Conservation (phyloP, 2,329 filamentous ascomycete genomes). For the Fusarium sp. region DNA sequence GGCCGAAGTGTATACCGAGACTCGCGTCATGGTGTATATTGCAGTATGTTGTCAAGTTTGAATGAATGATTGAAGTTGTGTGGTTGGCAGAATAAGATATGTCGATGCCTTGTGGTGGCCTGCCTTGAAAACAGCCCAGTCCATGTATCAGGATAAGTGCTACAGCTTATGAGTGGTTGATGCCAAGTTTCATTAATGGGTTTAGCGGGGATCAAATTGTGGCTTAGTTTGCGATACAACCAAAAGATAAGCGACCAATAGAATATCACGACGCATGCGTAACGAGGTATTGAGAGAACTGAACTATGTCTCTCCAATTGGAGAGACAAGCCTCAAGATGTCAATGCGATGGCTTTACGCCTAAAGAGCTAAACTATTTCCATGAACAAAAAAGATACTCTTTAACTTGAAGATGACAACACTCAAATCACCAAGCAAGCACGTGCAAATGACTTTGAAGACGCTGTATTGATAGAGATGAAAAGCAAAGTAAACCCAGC, state of each 20-base stretch:
- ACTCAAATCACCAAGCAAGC: neutral
- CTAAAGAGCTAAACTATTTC: neutral
- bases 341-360: neutral
- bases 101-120: constrained; percentile 31
- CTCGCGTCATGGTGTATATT: constrained; percentile 53
- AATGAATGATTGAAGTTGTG: neutral
- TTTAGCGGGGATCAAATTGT: constrained; percentile 13
- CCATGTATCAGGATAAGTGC: constrained; percentile 9
- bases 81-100: constrained; percentile 28
- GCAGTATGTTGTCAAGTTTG: neutral
- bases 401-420: neutral
- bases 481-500: neutral
- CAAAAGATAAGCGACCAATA: neutral
- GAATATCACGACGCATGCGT: neutral
- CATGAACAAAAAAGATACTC: neutral
- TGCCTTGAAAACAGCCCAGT: constrained; percentile 29
- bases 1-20: constrained; percentile 54
- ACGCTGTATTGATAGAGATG: neutral
- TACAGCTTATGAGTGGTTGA: constrained; percentile 31
- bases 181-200: constrained; percentile 36
- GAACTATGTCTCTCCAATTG: neutral
- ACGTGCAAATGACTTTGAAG: neutral
- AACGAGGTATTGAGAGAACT: neutral
- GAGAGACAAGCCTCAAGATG: neutral
- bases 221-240: constrained; percentile 13